A percentile compares a stretch with the other conserved stretches of the same genome.
These are phyloP conservation scores for Melastoma malabathricum DNA, from an alignment of 345 rosid genomes.

Conservation along the genomic window DNA sequence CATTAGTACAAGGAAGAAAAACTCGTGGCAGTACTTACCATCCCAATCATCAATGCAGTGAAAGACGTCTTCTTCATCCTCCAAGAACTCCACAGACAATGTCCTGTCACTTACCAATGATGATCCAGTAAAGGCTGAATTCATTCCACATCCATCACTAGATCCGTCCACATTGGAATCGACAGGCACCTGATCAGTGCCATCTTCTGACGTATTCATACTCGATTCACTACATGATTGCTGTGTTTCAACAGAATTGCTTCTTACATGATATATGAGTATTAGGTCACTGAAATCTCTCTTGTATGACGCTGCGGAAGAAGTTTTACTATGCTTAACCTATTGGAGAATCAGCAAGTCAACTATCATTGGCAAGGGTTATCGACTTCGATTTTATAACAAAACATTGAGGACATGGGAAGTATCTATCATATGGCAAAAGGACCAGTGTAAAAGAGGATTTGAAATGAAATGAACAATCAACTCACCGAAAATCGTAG, in stretches of 20 bases:
- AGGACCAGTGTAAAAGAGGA: no score
- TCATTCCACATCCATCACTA: slow-evolving; percentile 12
- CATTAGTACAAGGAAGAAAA: slow-evolving; percentile 6
- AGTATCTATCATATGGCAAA: no score
- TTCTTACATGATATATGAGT: slow-evolving; percentile 32
- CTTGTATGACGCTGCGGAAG: slow-evolving; percentile 41
- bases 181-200: background rate
- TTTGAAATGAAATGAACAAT: background rate
- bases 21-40: slow-evolving; percentile 25
- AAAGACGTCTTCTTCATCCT: slow-evolving; percentile 56
- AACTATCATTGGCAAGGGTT: background rate
- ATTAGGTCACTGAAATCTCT: slow-evolving; percentile 49
- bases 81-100: slow-evolving; percentile 58
- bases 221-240: slow-evolving; percentile 14
- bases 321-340: slow-evolving; percentile 76
- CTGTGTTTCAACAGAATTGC: slow-evolving; percentile 18
- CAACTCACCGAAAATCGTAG: slow-evolving; percentile 54
- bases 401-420: no score
- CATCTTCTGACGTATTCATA: slow-evolving; percentile 16
- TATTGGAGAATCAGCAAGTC: slow-evolving; percentile 18
- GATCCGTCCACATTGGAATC: slow-evolving; percentile 10
- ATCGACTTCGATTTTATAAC: no score
- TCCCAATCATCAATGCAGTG: slow-evolving; percentile 72
- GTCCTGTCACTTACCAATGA: slow-evolving; percentile 18
- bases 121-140: slow-evolving; percentile 15